Conservation (phyloP, 805 yeast genomes). For the Ogataea sp. region DNA sequence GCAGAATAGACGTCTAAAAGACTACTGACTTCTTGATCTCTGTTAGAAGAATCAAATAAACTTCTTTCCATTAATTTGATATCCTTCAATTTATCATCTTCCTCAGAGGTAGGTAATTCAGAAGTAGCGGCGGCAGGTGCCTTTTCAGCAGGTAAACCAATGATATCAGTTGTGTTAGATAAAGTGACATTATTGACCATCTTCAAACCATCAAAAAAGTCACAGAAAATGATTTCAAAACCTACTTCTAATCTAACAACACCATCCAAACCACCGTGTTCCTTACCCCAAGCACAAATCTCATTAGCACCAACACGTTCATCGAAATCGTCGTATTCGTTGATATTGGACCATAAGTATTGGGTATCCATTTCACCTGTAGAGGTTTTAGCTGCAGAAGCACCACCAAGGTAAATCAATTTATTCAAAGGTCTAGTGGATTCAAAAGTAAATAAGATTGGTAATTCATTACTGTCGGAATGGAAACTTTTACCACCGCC, state of each 20-base stretch:
- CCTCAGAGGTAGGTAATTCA: not conserved
- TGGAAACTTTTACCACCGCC: slow-evolving; percentile 5
- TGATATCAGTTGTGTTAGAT: slow-evolving; percentile 25
- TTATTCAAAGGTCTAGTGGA: slow-evolving; percentile 39
- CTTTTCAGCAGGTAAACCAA: slow-evolving; percentile 29
- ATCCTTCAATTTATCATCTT: too few relatives aligned
- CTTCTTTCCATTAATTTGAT: too few relatives aligned
- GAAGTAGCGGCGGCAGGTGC: not conserved
- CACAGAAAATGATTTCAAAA: slow-evolving; percentile 54
- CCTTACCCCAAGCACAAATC: slow-evolving; percentile 50
- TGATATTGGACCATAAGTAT: slow-evolving; percentile 28
- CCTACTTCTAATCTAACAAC: slow-evolving; percentile 51
- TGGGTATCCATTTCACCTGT: slow-evolving; percentile 62
- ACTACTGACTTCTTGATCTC: too few relatives aligned
- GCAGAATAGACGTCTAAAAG: slow-evolving; percentile 22
- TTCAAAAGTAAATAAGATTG: slow-evolving; percentile 36
- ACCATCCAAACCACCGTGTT: slow-evolving; percentile 44
- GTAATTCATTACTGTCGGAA: slow-evolving; percentile 1
- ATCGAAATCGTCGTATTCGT: slow-evolving; percentile 20
- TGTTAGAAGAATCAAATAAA: too few relatives aligned
- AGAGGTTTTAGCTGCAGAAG: slow-evolving; percentile 50
- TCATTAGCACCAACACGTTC: slow-evolving; percentile 40
- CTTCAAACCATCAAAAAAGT: slow-evolving; percentile 42
- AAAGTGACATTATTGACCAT: slow-evolving; percentile 38
- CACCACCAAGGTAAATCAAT: slow-evolving; percentile 53